Evolutionary conservation across 2,329 filamentous ascomycete genomes (phyloP), one percentile per base, ranked within the genome.

Genomic region (Talaromyces atroroseus): DNA sequence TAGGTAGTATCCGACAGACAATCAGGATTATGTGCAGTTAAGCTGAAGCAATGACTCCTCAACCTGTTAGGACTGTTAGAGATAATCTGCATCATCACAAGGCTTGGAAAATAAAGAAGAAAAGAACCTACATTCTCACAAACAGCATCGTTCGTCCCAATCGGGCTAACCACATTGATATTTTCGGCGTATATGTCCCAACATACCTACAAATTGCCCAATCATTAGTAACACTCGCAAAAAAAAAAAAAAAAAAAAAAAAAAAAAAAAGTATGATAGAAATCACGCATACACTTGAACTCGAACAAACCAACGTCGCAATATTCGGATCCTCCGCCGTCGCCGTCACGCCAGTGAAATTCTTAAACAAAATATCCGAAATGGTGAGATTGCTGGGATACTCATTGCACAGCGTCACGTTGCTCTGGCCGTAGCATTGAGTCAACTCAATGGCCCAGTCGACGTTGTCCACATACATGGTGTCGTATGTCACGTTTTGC

Each of bases 401-500:
- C 67, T 81, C 62, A 45, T 80, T 77, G 71, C 83, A 86, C n/a
- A 85, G 74, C 2, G 82, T 84, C 50, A 80, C 64, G 63, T 86
- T 85, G 59, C 74, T 80, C 69, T 85, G 82, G 8, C 82, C 82
- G 59, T 86, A 85, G 73, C 83, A 86, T 66, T 86, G 83, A n/a
- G 82, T 82, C 49, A 86, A 74, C 58, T 84, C 81, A 60, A 87
- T 82, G 2, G 82, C 82, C 63, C 83, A 85, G 65, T 87, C 85
- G 59, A 86, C 84, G 59, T 87, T 85, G 36, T 77, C 69, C 58
- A 85, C 76, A 38, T 72, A 65, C 73, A 88, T 84, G 3, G 75
- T 77, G 57, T 87, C 81, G 66, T 86, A 88, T 1, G 85, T 88
- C 59, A 88, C 78, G 66, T 89, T 89, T 57, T 76, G 77, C 48